Evolutionary conservation across 2,329 filamentous ascomycete species (phyloP).

Genomic region (Hymenoscyphus infarciens): DNA sequence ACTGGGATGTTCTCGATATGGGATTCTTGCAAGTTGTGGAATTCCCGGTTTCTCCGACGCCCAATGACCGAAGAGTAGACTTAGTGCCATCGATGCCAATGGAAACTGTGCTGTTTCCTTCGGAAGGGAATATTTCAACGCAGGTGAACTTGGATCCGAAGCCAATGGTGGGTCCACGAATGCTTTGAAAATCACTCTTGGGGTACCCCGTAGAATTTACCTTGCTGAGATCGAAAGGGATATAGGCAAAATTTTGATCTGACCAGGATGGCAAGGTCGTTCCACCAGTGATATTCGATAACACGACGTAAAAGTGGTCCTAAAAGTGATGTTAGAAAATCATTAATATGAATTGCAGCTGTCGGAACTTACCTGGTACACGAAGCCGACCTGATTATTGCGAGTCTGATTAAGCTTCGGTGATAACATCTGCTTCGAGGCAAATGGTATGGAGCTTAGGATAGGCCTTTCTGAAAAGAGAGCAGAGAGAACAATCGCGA

Average conservation of each 20-base stretch:
- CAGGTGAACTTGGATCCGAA: neutral
- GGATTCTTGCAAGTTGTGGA: neutral
- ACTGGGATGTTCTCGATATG: neutral
- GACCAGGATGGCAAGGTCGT: constrained; percentile 50
- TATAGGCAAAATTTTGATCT: constrained; percentile 43
- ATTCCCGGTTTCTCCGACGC: neutral
- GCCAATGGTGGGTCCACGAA: neutral
- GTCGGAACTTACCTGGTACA: constrained; percentile 15
- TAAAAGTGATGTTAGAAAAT: constrained; percentile 22
- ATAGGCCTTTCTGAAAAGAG: constrained; percentile 43
- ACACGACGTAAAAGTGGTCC: constrained; percentile 41
- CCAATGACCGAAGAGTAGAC: neutral
- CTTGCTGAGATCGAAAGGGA: constrained; percentile 39
- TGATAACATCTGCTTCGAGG: constrained; percentile 5
- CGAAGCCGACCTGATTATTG: neutral
- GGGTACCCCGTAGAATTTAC: neutral
- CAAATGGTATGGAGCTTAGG: constrained; percentile 8
- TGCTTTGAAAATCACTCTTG: neutral
- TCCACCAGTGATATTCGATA: constrained; percentile 44
- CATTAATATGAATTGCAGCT: no score
- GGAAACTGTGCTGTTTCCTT: neutral
- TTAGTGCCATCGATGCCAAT: neutral
- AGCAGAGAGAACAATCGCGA: constrained; percentile 49
- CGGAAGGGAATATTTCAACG: neutral
- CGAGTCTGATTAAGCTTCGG: constrained; percentile 16